A percentile compares a stretch with the other conserved stretches of the same genome.
Evolutionary conservation across 2,329 filamentous ascomycete genomes (phyloP).

Genomic region (Acrocalymma vagum): DNA sequence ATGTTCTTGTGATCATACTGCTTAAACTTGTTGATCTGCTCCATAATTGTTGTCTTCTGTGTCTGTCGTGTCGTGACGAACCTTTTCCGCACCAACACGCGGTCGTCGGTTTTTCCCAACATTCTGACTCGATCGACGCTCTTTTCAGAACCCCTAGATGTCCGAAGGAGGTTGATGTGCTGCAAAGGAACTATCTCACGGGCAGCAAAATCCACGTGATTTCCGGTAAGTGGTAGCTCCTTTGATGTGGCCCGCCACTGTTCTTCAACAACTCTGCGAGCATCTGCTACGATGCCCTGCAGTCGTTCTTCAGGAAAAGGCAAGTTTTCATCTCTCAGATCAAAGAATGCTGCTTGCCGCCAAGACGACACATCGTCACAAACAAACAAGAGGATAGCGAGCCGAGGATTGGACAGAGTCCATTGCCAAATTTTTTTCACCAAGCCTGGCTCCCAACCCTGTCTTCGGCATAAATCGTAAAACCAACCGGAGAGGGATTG

Average conservation of each 20-base stretch:
- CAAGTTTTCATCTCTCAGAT: conserved; percentile 47
- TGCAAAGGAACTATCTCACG: conserved; percentile 48
- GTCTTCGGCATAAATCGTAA: conserved; percentile 44
- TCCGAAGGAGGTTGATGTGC: conserved; percentile 38
- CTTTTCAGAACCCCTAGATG: conserved; percentile 44
- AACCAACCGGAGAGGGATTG: conserved; percentile 48
- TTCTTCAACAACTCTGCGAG: conserved; percentile 47
- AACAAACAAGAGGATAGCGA: conserved; percentile 47
- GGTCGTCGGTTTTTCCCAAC: conserved; percentile 43
- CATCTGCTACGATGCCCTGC: conserved; percentile 47
- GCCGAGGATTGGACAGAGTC: conserved; percentile 48
- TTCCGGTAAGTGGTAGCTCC: conserved; percentile 46
- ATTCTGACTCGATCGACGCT: conserved; percentile 46
- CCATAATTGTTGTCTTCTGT: conserved; percentile 44
- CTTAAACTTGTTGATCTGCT: conserved; percentile 48
- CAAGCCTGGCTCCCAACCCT: conserved; percentile 43
- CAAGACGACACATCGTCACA: conserved; percentile 51
- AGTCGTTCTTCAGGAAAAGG: conserved; percentile 48
- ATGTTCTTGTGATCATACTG: conserved; percentile 50
- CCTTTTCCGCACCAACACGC: conserved; percentile 45
- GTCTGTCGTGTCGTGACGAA: conserved; percentile 44
- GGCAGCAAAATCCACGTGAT: conserved; percentile 46
- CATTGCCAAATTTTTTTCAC: conserved; percentile 50
- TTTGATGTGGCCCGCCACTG: conserved; percentile 52
- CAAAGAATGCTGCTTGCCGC: conserved; percentile 47